A percentile compares a stretch with the other conserved stretches of the same genome.
phyloP scores from a whole-genome alignment of 1,139 yeast genomes.

The Geotrichum candidum region DNA sequence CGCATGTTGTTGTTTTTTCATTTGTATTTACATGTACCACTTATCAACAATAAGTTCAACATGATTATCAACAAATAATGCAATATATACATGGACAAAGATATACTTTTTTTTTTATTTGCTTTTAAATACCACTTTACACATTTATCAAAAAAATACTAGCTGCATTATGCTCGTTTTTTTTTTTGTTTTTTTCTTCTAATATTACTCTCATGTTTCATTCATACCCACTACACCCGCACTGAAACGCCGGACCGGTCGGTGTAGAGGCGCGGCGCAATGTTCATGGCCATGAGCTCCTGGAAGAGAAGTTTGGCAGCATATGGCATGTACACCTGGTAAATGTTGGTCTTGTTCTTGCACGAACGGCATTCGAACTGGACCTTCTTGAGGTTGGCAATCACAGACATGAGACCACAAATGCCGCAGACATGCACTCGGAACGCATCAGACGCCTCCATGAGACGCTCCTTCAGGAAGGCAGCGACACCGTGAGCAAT shows the following conservation, averaged over 20 bases:
- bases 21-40: background rate
- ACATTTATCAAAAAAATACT: background rate
- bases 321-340: conserved; percentile 94
- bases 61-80: background rate
- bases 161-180: background rate
- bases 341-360: conserved; percentile 95
- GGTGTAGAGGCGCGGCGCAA: conserved; percentile 44
- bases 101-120: background rate
- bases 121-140: background rate
- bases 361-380: conserved; percentile 98
- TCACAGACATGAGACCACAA: conserved; percentile 96
- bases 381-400: conserved; percentile 92
- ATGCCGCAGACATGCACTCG: conserved; percentile 97
- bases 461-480: conserved; percentile 89
- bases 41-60: background rate
- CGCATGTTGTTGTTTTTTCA: background rate
- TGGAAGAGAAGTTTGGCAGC: conserved; percentile 96
- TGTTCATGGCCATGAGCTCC: conserved; percentile 98
- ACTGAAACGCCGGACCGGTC: conserved; percentile 38
- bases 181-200: conserved; percentile 8
- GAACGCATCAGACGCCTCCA: conserved; percentile 99
- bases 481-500: conserved; percentile 99
- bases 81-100: background rate
- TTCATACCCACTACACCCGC: conserved; percentile 22
- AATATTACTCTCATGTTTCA: background rate